A percentile compares a stretch with the other conserved stretches of the same genome.
phyloP scores from a whole-genome alignment of 768 basidiomycete species.

The button mushroom (Agaricus bisporus) region DNA sequence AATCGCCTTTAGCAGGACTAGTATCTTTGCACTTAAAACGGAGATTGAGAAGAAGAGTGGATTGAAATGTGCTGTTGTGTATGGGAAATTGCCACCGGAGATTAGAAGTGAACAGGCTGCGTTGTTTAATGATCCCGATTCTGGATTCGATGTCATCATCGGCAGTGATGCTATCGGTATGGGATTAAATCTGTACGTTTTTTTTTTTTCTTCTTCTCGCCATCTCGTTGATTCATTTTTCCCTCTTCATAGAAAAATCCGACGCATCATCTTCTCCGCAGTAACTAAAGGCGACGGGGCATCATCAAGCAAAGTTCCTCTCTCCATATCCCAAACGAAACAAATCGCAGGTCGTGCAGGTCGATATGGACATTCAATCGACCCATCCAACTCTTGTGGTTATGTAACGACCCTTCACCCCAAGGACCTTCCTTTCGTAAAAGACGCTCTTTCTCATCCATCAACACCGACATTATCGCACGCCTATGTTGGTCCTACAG shows the following conservation, averaged over 20 bases:
- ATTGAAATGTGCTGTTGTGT: slow-evolving; percentile 84
- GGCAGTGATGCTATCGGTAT: slow-evolving; percentile 96
- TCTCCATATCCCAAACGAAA: slow-evolving; percentile 14
- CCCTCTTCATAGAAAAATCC: slow-evolving; percentile 10
- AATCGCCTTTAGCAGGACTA: slow-evolving; percentile 73
- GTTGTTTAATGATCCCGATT: slow-evolving; percentile 80
- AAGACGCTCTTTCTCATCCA: slow-evolving; percentile 45
- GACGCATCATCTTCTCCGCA: slow-evolving; percentile 21
- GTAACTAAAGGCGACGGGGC: background rate
- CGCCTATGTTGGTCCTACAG: slow-evolving; percentile 38
- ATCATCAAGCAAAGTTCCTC: background rate
- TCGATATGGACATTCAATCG: slow-evolving; percentile 10
- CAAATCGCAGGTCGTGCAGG: slow-evolving; percentile 16
- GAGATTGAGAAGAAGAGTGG: slow-evolving; percentile 65
- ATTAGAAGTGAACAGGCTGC: slow-evolving; percentile 87
- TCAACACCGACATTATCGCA: slow-evolving; percentile 38
- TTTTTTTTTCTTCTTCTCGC: background rate
- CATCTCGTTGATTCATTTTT: slow-evolving; percentile 20
- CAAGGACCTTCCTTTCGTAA: slow-evolving; percentile 23
- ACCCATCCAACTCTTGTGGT: slow-evolving; percentile 7
- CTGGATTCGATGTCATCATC: slow-evolving; percentile 84
- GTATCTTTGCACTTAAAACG: slow-evolving; percentile 75
- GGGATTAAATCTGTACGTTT: slow-evolving; percentile 84
- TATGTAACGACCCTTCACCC: slow-evolving; percentile 10
- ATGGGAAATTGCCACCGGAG: slow-evolving; percentile 85